These are phyloP conservation scores for Pichia sp. DNA, from an alignment of 1,139 yeast species.

Conservation along the genomic window DNA sequence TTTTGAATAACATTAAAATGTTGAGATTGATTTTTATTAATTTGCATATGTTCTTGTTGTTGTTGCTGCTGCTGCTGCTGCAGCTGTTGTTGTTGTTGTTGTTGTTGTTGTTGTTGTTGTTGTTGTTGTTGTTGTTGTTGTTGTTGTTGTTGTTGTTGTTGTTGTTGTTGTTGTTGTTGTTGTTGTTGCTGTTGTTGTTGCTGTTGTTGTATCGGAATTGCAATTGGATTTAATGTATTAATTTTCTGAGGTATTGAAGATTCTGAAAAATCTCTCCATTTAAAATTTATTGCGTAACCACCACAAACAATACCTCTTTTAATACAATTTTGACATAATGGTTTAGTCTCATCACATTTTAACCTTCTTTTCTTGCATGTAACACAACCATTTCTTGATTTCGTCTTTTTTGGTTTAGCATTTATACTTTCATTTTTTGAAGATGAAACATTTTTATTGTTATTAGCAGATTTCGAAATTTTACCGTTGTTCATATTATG, in stretches of 20 bases:
- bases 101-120: no score
- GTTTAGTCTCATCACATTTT: constrained; percentile 55
- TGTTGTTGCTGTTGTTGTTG: no score
- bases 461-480: no score
- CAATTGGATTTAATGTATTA: background rate
- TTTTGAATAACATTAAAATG: no score
- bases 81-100: background rate
- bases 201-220: background rate
- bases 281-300: constrained; percentile 58
- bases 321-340: constrained; percentile 41
- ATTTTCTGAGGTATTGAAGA: constrained; percentile 9
- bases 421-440: no score
- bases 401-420: constrained; percentile 26
- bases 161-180: no score
- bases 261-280: constrained; percentile 53
- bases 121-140: no score
- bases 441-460: no score
- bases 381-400: constrained; percentile 44
- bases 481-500: no score
- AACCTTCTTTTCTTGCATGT: constrained; percentile 52
- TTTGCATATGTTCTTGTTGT: no score
- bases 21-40: no score
- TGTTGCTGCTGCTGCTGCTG: no score
- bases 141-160: background rate
- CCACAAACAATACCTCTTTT: constrained; percentile 46